These are phyloP conservation scores for Capronia americana DNA, from an alignment of 2,329 filamentous ascomycete genomes.

Conservation along the genomic window DNA sequence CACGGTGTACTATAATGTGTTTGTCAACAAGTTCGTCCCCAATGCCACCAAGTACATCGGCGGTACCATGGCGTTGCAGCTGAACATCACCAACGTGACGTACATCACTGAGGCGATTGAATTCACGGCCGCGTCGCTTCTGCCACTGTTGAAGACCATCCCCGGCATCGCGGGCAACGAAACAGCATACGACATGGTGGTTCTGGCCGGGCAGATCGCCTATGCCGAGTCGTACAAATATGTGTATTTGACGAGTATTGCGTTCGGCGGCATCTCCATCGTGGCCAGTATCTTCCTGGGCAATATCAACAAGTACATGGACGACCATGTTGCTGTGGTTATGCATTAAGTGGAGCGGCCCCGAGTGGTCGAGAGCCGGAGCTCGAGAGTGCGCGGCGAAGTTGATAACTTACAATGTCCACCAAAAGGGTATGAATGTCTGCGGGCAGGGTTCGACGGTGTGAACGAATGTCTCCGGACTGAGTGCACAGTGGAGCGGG, in stretches of 20 bases:
- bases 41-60: conserved; percentile 58
- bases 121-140: conserved; percentile 60
- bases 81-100: conserved; percentile 57
- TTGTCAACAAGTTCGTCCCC: conserved; percentile 54
- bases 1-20: conserved; percentile 62
- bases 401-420: not conserved
- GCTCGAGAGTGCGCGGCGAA: too few species aligned
- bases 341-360: conserved; percentile 42
- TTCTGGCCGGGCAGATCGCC: conserved; percentile 62
- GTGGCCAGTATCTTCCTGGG: conserved; percentile 65
- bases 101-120: conserved; percentile 59
- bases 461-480: too few species aligned
- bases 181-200: conserved; percentile 58
- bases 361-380: not conserved
- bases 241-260: conserved; percentile 68
- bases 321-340: conserved; percentile 63
- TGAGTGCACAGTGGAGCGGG: too few species aligned
- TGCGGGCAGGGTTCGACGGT: too few species aligned
- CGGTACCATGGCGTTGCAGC: conserved; percentile 55
- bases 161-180: conserved; percentile 60
- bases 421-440: too few species aligned
- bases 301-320: conserved; percentile 65
- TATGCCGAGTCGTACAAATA: conserved; percentile 66
- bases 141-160: conserved; percentile 57
- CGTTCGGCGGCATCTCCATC: conserved; percentile 64